A percentile compares a stretch with the other conserved stretches of the same genome.
Conservation (phyloP, 108 stramenopile genomes). For the Skeletonema marinoi region DNA sequence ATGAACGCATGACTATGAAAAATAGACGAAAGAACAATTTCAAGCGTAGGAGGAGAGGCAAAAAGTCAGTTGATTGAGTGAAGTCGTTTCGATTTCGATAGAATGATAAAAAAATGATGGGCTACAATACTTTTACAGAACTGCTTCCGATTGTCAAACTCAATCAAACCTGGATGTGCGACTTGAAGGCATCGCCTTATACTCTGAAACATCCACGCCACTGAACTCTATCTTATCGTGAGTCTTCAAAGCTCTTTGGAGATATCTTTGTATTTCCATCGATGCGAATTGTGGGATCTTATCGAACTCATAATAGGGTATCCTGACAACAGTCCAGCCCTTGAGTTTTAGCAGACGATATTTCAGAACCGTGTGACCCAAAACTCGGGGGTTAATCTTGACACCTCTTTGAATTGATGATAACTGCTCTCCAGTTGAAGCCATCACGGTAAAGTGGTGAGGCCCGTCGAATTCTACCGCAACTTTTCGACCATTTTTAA, state of each 20-base stretch:
- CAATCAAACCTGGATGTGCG: slow-evolving; percentile 81
- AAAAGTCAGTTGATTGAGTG: background rate
- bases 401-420: slow-evolving; percentile 26
- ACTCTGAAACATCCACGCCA: slow-evolving; percentile 80
- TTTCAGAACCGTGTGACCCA: slow-evolving; percentile 86
- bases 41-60: slow-evolving; percentile 22
- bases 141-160: background rate
- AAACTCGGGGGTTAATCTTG: slow-evolving; percentile 56
- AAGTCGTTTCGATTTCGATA: background rate
- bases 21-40: slow-evolving; percentile 45
- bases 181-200: slow-evolving; percentile 64
- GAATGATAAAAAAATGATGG: background rate
- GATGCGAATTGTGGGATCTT: slow-evolving; percentile 89
- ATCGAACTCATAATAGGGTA: slow-evolving; percentile 90
- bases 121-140: slow-evolving; percentile 3
- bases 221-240: slow-evolving; percentile 81
- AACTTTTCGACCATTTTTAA: slow-evolving; percentile 46
- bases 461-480: slow-evolving; percentile 93
- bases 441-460: slow-evolving; percentile 76
- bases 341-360: slow-evolving; percentile 82
- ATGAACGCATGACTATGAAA: slow-evolving; percentile 73
- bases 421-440: slow-evolving; percentile 30
- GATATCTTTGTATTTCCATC: slow-evolving; percentile 89
- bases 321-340: slow-evolving; percentile 85
- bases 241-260: slow-evolving; percentile 85